Conservation (phyloP, 306 rosid genomes). For the Vachellia collinsii region DNA sequence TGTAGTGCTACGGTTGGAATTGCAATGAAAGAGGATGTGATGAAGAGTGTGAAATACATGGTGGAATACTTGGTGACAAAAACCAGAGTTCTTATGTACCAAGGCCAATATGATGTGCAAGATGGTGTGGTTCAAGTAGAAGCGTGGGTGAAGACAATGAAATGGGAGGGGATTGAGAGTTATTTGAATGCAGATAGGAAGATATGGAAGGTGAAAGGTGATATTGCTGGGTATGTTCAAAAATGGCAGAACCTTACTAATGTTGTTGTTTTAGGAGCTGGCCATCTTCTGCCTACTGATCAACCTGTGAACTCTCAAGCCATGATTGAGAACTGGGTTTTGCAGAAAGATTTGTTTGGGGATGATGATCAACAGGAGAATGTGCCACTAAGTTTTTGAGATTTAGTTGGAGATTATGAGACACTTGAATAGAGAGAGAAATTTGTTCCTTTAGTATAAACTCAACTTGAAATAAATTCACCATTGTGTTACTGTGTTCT, state of each 20-base stretch:
- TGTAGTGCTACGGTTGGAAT: constrained; percentile 55
- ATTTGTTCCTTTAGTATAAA: not conserved
- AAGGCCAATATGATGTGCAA: constrained; percentile 58
- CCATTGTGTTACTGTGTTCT: not conserved
- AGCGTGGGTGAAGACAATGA: constrained; percentile 66
- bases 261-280: constrained; percentile 57
- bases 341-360: constrained; percentile 50
- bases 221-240: constrained; percentile 63
- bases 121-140: constrained; percentile 60
- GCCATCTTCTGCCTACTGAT: constrained; percentile 58
- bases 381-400: not conserved
- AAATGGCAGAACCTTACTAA: constrained; percentile 53
- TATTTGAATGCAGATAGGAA: constrained; percentile 47
- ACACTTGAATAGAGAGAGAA: not conserved
- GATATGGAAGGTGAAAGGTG: constrained; percentile 51
- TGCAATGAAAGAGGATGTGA: constrained; percentile 51
- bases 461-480: not conserved
- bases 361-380: not conserved
- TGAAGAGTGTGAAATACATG: constrained; percentile 70
- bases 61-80: constrained; percentile 55
- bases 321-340: constrained; percentile 67
- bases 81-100: constrained; percentile 61
- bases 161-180: constrained; percentile 51
- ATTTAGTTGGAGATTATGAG: not conserved
- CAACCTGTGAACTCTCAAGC: constrained; percentile 52